Base-by-base conservation (phyloP, 306 rosid species). In the Comarum palustre region DNA sequence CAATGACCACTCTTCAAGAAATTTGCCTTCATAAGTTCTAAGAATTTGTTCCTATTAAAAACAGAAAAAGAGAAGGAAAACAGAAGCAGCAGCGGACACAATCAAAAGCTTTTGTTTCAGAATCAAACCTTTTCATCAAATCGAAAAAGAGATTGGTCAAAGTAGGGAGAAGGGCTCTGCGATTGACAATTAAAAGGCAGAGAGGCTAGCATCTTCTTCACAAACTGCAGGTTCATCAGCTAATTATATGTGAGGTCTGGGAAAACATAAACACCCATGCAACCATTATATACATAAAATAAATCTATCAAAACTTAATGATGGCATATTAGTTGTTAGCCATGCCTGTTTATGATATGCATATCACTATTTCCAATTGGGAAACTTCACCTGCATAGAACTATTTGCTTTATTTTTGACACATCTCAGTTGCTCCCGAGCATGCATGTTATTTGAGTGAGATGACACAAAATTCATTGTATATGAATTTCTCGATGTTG, bases 111-210 rank as follows among this genome's bases (percentile, higher is more conserved):
- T 47, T 51, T 31, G 72, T 65, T 45, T 62, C 55, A 14, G 61
- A 66, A 58, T 52, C 83, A 69, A 80, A 93, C 99, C 99, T 94
- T 94, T 77, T 94, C 98, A 79, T 94, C 98, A 70, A 82, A 94
- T 71, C 97, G 92, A 79, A 84, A 94, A 60, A 94, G 95, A 48
- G 96, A 88, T 74, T 85, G 96, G 79, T 94, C 99, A 80, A 94
- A 94, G 80, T 94, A 94, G 11, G 98, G 98, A 69, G 99, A 94
- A 73, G 99, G 99, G 82, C 97, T 91, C 88, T 84, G 92, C 11
- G 92, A 88, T 83, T 94, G 98, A 75, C 97, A 91, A 79, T 81
- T 89, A 80, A 87, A 83, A 78, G 99, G 99, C 68, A 94, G 79
- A 41, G 92, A 84, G 55, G 84, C 86, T 54, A 94, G 92, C 94